Percentiles rank a stretch among this genome's conserved stretches.
Conservation (phyloP, 768 basidiomycete species). For the Pulveroboletus sp. region DNA sequence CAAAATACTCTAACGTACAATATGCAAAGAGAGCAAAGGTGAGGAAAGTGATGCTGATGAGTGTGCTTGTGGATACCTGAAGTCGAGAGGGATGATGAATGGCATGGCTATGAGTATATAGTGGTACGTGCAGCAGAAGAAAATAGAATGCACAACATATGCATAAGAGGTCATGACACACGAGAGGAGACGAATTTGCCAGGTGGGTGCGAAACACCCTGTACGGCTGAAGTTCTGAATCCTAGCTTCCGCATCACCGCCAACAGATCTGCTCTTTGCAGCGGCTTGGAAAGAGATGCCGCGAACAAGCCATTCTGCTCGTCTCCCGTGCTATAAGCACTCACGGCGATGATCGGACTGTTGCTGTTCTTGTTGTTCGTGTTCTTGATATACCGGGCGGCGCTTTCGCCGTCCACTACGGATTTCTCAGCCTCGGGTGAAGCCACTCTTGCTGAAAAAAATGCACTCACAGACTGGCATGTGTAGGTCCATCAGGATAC, state of each 20-base stretch:
- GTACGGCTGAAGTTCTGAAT: constrained; percentile 80
- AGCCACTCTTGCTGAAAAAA: background rate
- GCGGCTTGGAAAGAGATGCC: constrained; percentile 81
- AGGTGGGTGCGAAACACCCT: constrained; percentile 45
- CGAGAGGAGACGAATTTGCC: constrained; percentile 49
- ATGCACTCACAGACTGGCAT: constrained; percentile 82
- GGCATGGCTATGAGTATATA: constrained; percentile 34
- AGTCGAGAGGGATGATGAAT: constrained; percentile 24
- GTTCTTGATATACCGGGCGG: constrained; percentile 94
- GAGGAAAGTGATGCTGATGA: constrained; percentile 26
- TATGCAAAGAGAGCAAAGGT: constrained; percentile 32
- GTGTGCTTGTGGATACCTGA: constrained; percentile 26
- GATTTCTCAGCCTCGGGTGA: constrained; percentile 9
- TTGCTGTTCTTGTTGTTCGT: constrained; percentile 93
- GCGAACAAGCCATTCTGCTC: constrained; percentile 70
- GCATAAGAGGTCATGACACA: constrained; percentile 22
- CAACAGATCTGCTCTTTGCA: constrained; percentile 84
- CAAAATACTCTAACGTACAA: constrained; percentile 44
- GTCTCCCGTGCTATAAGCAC: constrained; percentile 77
- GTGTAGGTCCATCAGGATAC: constrained; percentile 91
- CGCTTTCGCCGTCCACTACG: constrained; percentile 90
- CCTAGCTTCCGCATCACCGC: constrained; percentile 81
- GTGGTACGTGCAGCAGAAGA: constrained; percentile 31
- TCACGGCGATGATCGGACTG: constrained; percentile 90
- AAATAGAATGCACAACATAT: constrained; percentile 23